phyloP scores from a whole-genome alignment of 306 rosid genomes.

The Corylus heterophylla region DNA sequence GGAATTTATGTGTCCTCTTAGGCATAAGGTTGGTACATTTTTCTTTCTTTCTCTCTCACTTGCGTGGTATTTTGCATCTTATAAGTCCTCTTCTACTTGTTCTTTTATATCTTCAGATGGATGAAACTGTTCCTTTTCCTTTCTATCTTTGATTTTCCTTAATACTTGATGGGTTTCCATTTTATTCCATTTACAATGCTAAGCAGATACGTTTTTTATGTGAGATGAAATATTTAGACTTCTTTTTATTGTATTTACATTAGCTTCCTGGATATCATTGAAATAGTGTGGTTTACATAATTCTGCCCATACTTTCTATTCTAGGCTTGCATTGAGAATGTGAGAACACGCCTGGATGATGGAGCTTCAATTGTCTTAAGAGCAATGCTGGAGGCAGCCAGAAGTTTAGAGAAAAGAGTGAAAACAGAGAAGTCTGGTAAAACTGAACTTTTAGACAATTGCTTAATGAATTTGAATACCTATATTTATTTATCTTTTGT shows the following conservation, averaged over 20 bases:
- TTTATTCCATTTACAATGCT: not conserved
- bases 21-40: slow-evolving; percentile 66
- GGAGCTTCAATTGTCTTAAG: slow-evolving; percentile 66
- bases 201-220: slow-evolving; percentile 2
- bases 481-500: not conserved
- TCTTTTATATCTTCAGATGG: not conserved
- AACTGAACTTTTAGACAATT: slow-evolving; percentile 19
- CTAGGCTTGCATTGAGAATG: slow-evolving; percentile 76
- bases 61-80: not conserved
- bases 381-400: slow-evolving; percentile 71
- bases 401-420: slow-evolving; percentile 60
- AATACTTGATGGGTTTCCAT: slow-evolving; percentile 14
- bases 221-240: slow-evolving; percentile 13
- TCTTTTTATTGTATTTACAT: not conserved
- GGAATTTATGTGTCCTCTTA: slow-evolving; percentile 66
- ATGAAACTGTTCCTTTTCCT: not conserved
- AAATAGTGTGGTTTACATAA: slow-evolving; percentile 23
- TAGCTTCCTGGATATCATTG: slow-evolving; percentile 20
- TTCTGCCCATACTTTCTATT: slow-evolving; percentile 17
- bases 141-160: slow-evolving; percentile 15
- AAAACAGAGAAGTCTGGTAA: slow-evolving; percentile 71
- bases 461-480: slow-evolving; percentile 10
- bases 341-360: slow-evolving; percentile 68
- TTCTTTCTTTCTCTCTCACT: not conserved
- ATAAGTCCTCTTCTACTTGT: not conserved